These are phyloP conservation scores for Vitrella brassicaformis DNA, from an alignment of 73 alveolate species.

Conservation along the genomic window DNA sequence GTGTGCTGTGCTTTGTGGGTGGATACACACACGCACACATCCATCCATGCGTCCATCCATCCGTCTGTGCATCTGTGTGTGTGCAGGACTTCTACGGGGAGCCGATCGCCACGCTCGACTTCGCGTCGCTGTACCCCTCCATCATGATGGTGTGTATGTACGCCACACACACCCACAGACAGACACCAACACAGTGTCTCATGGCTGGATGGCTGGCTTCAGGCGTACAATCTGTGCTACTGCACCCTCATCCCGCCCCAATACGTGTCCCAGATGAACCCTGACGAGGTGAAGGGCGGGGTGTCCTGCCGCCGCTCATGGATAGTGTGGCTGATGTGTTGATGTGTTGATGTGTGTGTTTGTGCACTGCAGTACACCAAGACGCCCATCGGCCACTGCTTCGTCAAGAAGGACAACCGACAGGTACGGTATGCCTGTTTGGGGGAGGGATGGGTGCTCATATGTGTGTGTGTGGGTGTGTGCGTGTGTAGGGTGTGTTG, in stretches of 20 bases:
- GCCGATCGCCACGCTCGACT: constrained; percentile 98
- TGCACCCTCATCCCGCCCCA: constrained; percentile 60
- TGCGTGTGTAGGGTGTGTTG: constrained; percentile 65
- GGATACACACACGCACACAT: too few relatives aligned
- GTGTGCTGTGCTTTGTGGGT: too few relatives aligned
- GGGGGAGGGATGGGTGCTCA: not conserved
- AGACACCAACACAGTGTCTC: too few relatives aligned
- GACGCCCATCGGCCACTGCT: not conserved
- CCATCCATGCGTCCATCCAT: not conserved
- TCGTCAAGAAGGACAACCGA: not conserved
- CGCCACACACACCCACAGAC: too few relatives aligned
- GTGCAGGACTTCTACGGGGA: constrained; percentile 72
- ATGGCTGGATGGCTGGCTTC: too few relatives aligned
- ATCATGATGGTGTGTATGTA: constrained; percentile 88
- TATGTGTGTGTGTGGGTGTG: not conserved
- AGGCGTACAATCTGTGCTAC: constrained; percentile 97
- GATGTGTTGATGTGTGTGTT: too few relatives aligned
- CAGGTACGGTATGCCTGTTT: too few relatives aligned
- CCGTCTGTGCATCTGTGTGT: not conserved
- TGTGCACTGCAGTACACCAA: not conserved
- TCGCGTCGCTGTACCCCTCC: constrained; percentile 99
- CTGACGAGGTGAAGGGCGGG: too few relatives aligned
- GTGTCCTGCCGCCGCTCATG: too few relatives aligned
- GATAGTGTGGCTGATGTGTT: not conserved
- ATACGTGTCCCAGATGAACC: constrained; percentile 24